Conservation (phyloP, 2,329 filamentous ascomycete genomes). For the Diaporthe ampelina region DNA sequence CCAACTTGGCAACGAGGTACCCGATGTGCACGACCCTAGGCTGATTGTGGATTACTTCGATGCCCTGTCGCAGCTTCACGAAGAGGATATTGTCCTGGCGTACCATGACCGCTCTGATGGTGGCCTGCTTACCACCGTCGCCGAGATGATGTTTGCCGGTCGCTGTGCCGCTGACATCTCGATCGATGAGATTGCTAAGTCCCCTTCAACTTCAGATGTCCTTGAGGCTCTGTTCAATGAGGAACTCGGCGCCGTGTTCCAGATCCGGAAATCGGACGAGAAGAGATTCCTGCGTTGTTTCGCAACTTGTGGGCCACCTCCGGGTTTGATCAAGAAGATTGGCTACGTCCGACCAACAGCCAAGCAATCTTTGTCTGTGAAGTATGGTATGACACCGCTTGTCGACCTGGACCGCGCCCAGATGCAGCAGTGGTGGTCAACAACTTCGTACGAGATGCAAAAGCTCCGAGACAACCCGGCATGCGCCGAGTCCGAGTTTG, state of each 20-base stretch:
- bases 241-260: constrained; percentile 96
- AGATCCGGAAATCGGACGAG: constrained; percentile 88
- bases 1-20: constrained; percentile 85
- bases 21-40: constrained; percentile 87
- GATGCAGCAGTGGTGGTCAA: constrained; percentile 90
- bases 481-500: constrained; percentile 88
- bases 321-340: constrained; percentile 86
- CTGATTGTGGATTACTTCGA: constrained; percentile 93
- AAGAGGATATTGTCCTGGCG: constrained; percentile 78
- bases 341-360: constrained; percentile 78
- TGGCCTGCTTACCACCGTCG: constrained; percentile 89
- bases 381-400: constrained; percentile 77
- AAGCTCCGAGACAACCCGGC: constrained; percentile 88
- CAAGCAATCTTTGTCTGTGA: constrained; percentile 84
- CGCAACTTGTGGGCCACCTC: constrained; percentile 87
- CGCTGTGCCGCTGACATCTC: constrained; percentile 89
- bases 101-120: constrained; percentile 97
- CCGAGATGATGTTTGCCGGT: constrained; percentile 98
- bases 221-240: constrained; percentile 93
- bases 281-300: constrained; percentile 90
- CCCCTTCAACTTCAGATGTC: constrained; percentile 73
- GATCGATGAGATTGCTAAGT: constrained; percentile 79
- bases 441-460: constrained; percentile 93
- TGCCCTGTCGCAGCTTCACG: constrained; percentile 77
- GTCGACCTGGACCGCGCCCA: constrained; percentile 77